Evolutionary conservation across 2,329 filamentous ascomycete genomes (phyloP).

Genomic region (Botrytis paeoniae): DNA sequence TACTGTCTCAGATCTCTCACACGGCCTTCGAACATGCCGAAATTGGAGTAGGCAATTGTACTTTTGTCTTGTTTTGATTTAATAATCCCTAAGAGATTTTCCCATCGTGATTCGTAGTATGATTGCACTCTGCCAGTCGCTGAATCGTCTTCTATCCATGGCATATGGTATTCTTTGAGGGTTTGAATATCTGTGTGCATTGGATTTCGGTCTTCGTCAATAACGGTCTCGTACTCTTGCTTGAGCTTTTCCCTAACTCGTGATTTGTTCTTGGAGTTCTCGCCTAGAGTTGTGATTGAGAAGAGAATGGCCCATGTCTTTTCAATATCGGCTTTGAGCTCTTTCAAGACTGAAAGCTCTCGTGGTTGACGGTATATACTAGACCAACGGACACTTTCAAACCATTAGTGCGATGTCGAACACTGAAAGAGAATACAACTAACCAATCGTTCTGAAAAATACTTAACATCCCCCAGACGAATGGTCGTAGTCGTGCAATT

Average conservation of each 20-base stretch:
- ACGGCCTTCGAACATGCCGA: not conserved
- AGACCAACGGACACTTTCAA: not conserved
- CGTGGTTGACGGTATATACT: not conserved
- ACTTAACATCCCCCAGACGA: not conserved
- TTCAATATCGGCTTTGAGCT: conserved; percentile 1
- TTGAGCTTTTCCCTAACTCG: conserved; percentile 2
- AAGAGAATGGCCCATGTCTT: not conserved
- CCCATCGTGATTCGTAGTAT: not conserved
- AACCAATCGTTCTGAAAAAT: not conserved
- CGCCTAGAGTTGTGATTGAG: not conserved
- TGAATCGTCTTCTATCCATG: not conserved
- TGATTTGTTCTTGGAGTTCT: not conserved
- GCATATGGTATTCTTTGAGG: conserved; percentile 3
- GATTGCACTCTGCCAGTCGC: not conserved
- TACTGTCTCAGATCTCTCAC: not conserved
- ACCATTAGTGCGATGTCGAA: not conserved
- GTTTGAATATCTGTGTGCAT: not conserved
- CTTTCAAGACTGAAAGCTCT: not conserved
- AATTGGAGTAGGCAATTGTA: not conserved
- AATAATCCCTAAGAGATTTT: not conserved
- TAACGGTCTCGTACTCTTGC: not conserved
- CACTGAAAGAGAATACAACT: not conserved
- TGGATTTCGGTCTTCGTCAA: not conserved
- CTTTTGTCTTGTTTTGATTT: not conserved
- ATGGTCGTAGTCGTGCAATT: not conserved